These are phyloP conservation scores for Rossbeevera mucosa DNA, from an alignment of 768 basidiomycete species.

Conservation along the genomic window DNA sequence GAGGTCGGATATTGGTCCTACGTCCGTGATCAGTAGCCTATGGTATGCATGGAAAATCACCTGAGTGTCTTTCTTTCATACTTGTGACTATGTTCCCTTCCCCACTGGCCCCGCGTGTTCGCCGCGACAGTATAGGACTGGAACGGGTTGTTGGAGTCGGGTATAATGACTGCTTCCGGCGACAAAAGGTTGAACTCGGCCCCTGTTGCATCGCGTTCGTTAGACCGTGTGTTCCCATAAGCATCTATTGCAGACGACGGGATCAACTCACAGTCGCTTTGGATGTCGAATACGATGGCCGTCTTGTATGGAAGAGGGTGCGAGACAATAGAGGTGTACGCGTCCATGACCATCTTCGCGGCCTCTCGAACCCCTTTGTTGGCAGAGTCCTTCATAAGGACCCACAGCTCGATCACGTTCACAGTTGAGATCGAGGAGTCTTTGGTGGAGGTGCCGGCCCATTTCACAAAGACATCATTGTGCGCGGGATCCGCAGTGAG, in stretches of 20 bases:
- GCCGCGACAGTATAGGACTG: not conserved
- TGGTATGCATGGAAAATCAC: not conserved
- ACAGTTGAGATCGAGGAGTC: not conserved
- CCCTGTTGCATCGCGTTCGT: not conserved
- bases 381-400: not conserved
- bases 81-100: not conserved
- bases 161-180: not conserved
- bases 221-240: not conserved
- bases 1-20: not conserved
- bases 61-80: not conserved
- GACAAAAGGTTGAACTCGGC: not conserved
- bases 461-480: not conserved
- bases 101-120: not conserved
- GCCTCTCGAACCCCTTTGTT: not conserved
- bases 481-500: not conserved
- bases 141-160: not conserved
- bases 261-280: not conserved
- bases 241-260: not conserved
- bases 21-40: too few species aligned
- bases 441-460: not conserved
- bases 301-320: not conserved
- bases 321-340: not conserved
- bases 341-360: not conserved
- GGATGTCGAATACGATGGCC: not conserved
- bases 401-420: not conserved